Base-by-base conservation (phyloP, 148 eudicot genomes). In the Fagopyrum esculentum region DNA sequence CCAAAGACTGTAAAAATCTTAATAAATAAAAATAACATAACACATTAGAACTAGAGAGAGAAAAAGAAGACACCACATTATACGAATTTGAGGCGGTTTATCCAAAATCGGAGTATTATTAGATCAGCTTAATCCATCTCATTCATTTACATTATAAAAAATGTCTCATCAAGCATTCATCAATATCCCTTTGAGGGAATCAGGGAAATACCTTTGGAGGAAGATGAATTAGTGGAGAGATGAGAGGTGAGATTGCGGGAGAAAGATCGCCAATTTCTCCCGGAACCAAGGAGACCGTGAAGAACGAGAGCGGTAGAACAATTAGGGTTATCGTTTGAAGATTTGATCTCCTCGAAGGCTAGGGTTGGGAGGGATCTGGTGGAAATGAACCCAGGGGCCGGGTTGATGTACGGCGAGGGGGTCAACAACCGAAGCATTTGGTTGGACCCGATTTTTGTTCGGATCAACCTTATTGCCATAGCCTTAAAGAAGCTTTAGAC, bases 201-300 rank as follows among this genome's bases (percentile, higher is more conserved):
- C 9, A 40, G 12, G 13, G 13, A 61, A 26, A 43, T 61, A 61
- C 68, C 74, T 46, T 46, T 46, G 35, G 80, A 79, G 45, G 81
- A 59, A 51, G 88, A 78, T 15, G 89, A 76, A 73, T 78, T 74
- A 40, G 77, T 77, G 71, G 96, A 81, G 74, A 92, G 94, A 72
- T 71, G 82, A 75, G 91, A 82, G 72, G 86, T 80, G 19, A 95
- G 94, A 77, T 72, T 68, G 35, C 91, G 92, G 77, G 92, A 81
- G 78, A 95, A 95, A 16, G 97, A 92, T 43, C 99, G 87, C 99
- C 99, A 95, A 79, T 95, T 95, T 0, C 99, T 85, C 12, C 82
- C 91, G 12, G 97, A 90, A 1, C 99, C 99, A 8, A 95, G 77
- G 76, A 95, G 91, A 8, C 97, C 97, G 69, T 95, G 99, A 59